Percentiles rank a stretch among this genome's conserved stretches.
phyloP scores from a whole-genome alignment of 495 filamentous ascomycete genomes.

The Beverwykella pulmonaria region DNA sequence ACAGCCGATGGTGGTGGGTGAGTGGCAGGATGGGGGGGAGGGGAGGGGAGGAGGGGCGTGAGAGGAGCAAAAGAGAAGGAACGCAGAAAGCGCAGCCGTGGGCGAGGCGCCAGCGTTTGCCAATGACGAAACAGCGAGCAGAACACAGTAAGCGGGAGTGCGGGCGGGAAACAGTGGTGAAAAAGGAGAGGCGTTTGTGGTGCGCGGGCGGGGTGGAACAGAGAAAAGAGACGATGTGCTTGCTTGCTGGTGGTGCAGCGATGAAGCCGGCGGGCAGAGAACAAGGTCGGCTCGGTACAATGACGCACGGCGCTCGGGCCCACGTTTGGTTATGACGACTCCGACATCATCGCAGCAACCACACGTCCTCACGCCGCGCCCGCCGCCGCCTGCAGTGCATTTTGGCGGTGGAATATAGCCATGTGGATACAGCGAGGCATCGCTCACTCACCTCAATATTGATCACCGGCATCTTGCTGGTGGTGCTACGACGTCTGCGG shows the following conservation, averaged over 20 bases:
- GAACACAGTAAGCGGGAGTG: neutral
- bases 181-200: neutral
- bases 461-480: constrained; percentile 1
- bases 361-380: neutral
- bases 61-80: neutral
- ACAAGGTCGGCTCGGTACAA: neutral
- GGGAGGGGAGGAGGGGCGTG: neutral
- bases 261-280: neutral
- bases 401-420: too few species aligned
- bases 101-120: too few species aligned
- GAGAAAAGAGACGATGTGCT: neutral
- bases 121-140: neutral
- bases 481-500: neutral
- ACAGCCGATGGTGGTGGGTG: too few species aligned
- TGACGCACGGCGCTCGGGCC: neutral
- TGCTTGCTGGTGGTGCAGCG: neutral
- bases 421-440: neutral
- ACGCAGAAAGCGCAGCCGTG: neutral
- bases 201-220: neutral
- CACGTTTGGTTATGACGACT: neutral
- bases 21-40: neutral
- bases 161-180: neutral
- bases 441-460: constrained; percentile 11
- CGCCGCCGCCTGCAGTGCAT: neutral
- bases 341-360: constrained; percentile 14